Evolutionary conservation across 2,329 filamentous ascomycete genomes (phyloP), one percentile per base, ranked within the genome.

Genomic region (Colletotrichum scovillei): DNA sequence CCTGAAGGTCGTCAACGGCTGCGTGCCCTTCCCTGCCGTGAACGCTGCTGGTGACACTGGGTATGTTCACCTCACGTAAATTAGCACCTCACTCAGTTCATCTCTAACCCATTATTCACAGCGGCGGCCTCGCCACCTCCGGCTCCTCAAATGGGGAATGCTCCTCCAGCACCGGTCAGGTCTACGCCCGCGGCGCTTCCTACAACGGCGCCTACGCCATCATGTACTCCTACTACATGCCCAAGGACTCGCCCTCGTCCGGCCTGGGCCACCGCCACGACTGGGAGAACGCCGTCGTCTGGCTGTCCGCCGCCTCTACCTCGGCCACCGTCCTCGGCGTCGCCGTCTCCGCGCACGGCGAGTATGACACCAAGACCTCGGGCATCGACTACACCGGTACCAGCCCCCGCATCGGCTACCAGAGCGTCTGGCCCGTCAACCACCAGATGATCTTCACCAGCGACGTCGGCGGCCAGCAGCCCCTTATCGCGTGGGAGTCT

Each of bases 1-100:
- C 71, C 76, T 83, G 38, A 77, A 77, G 55, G 86, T 91, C 5
- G 84, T 85, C 22, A 88, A 89, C 76, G 90, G 90, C 58, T 92
- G 90, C 74, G 90, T 92, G 9, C 89, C 90, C 0, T 92, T 90
- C 77, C 90, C 90, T 0, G 90, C 87, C 1, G 90, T 92, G 1
- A 88, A 92, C 74, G 84, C 84, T 0, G 79, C 82, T 0, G 91
- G 90, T 2, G 85, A 92, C 76, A 91, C 88, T 19, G 84, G 86
- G 90, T 91, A 79, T 72, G 83, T 76, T 22, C n/a, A 35, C 26
- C 28, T 49, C 42, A 49, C 42, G 22, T 9, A 19, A 16, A 7
- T 6, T 11, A 49, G 8, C 42, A 49, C 19, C 19, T 4, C 42
- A 49, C 19, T 49, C 8, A 9, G 5, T 49, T n/a, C 75, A n/a